Conservation (phyloP, 2,329 filamentous ascomycete genomes). For the Leptoxyphium fumago region DNA sequence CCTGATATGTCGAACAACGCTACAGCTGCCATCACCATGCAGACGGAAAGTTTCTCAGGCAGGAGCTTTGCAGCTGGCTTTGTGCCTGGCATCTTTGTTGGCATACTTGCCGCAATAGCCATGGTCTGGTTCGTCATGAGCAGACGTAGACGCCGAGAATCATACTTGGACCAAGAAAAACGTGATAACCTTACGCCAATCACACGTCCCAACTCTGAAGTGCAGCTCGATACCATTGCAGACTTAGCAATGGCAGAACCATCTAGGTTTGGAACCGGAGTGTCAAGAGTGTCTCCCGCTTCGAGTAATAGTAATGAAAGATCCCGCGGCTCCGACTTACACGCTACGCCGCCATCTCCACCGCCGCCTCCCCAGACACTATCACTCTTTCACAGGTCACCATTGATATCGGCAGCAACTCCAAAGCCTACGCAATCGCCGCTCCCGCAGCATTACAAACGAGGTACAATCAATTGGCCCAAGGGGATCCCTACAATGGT, state of each 20-base stretch:
- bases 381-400: constrained; percentile 1
- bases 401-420: constrained; percentile 9
- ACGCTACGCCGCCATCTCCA: neutral
- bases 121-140: constrained; percentile 13
- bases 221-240: constrained; percentile 19
- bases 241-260: constrained; percentile 15
- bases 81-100: constrained; percentile 18
- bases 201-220: neutral
- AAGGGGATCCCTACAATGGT: neutral
- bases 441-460: constrained; percentile 18
- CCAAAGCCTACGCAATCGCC: constrained; percentile 14
- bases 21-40: neutral
- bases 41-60: constrained; percentile 12
- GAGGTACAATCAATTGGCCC: constrained; percentile 12
- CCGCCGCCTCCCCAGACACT: neutral
- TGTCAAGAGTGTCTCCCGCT: constrained; percentile 13
- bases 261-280: constrained; percentile 18
- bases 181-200: neutral
- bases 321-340: neutral
- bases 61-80: constrained; percentile 21
- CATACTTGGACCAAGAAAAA: neutral
- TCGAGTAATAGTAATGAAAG: constrained; percentile 3
- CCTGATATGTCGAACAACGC: constrained; percentile 2
- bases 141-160: constrained; percentile 1
- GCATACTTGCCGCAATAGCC: constrained; percentile 11